These are phyloP conservation scores for Wallemia mellicola DNA, from an alignment of 1,284 basidiomycete species.

Conservation along the genomic window DNA sequence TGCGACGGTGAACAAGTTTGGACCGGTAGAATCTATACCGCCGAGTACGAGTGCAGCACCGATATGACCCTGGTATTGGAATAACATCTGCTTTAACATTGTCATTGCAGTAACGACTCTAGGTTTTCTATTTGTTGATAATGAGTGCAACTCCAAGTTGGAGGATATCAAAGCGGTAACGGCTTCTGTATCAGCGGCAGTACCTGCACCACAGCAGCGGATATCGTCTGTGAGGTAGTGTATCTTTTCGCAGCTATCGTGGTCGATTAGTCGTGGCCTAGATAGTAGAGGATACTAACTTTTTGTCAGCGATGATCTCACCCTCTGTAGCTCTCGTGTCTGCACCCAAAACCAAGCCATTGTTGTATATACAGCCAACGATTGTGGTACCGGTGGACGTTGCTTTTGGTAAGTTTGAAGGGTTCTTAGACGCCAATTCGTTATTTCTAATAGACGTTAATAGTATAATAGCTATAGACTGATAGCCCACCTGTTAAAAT, in stretches of 20 bases:
- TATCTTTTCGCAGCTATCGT: constrained; percentile 24
- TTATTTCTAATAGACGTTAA: not conserved
- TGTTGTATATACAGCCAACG: constrained; percentile 75
- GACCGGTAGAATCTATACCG: constrained; percentile 70
- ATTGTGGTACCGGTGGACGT: constrained; percentile 95
- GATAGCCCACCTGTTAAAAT: not conserved
- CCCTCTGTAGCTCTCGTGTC: constrained; percentile 90
- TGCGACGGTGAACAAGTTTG: constrained; percentile 83
- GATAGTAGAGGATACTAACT: constrained; percentile 10
- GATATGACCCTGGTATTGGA: constrained; percentile 66
- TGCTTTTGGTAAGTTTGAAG: constrained; percentile 26
- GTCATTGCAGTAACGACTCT: constrained; percentile 92
- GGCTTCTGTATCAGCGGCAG: constrained; percentile 92
- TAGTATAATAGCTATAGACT: not conserved
- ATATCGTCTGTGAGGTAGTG: constrained; percentile 87
- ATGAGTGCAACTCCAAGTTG: constrained; percentile 63
- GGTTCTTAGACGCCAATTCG: not conserved
- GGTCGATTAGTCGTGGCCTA: not conserved
- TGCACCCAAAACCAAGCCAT: constrained; percentile 80
- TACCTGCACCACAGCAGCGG: constrained; percentile 92
- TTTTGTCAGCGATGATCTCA: constrained; percentile 49
- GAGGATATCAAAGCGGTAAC: constrained; percentile 73
- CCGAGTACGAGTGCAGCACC: constrained; percentile 93
- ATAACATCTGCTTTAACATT: constrained; percentile 72
- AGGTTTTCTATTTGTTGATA: constrained; percentile 59